phyloP scores from a whole-genome alignment of 306 rosid species.

The Vachellia collinsii region DNA sequence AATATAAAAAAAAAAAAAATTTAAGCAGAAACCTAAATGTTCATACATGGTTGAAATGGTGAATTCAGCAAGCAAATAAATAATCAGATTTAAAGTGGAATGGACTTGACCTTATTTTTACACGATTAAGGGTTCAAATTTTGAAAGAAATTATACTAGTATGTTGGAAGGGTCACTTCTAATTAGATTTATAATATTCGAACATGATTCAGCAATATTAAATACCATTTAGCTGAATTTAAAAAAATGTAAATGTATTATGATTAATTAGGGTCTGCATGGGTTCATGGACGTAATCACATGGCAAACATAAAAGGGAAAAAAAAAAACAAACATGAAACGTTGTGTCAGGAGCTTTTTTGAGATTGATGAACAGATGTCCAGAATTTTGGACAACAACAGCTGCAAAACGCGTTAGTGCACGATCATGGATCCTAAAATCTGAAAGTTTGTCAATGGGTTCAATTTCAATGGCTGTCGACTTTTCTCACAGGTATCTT shows the following conservation, averaged over 20 bases:
- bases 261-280: neutral
- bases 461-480: neutral
- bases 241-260: neutral
- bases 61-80: neutral
- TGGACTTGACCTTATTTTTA: neutral
- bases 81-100: too few species aligned
- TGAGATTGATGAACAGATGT: neutral
- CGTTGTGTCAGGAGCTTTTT: neutral
- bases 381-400: neutral
- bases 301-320: neutral
- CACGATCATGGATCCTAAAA: neutral
- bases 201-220: neutral
- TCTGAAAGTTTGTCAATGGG: neutral
- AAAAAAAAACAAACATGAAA: neutral
- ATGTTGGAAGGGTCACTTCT: too few species aligned
- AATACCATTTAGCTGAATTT: too few species aligned
- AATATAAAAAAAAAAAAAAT: neutral
- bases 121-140: neutral
- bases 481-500: too few species aligned
- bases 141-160: too few species aligned
- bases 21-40: neutral
- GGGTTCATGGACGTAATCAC: neutral
- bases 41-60: neutral
- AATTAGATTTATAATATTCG: too few species aligned
- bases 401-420: neutral